Conservation (phyloP, 768 basidiomycete genomes). For the Tricholomella constricta region DNA sequence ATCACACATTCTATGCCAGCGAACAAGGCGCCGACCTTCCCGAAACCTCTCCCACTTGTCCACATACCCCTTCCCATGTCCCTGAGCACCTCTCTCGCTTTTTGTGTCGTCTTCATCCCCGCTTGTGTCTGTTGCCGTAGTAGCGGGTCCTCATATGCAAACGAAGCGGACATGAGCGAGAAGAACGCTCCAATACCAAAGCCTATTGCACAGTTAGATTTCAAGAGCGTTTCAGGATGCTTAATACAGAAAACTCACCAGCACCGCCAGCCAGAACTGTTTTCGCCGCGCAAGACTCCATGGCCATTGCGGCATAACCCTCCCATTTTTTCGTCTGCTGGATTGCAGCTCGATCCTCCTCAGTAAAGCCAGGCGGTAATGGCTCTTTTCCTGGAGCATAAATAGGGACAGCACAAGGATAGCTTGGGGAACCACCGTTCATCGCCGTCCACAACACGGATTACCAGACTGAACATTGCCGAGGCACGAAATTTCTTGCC, state of each 20-base stretch:
- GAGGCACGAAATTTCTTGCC: constrained; percentile 13
- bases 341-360: constrained; percentile 72
- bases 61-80: constrained; percentile 96
- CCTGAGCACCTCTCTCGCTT: constrained; percentile 82
- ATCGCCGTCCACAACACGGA: constrained; percentile 11
- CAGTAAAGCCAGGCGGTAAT: constrained; percentile 78
- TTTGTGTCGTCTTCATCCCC: constrained; percentile 66
- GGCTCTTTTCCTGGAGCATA: constrained; percentile 88
- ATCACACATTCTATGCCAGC: constrained; percentile 96
- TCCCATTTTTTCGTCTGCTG: constrained; percentile 80
- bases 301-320: constrained; percentile 63
- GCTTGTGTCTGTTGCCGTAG: constrained; percentile 63
- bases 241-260: constrained; percentile 52
- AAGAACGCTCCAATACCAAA: constrained; percentile 94
- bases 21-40: constrained; percentile 90
- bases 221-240: too few species aligned
- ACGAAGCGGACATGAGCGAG: constrained; percentile 93
- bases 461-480: neutral
- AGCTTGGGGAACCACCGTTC: constrained; percentile 18
- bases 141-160: constrained; percentile 93
- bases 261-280: constrained; percentile 77
- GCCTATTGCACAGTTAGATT: constrained; percentile 47
- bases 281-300: constrained; percentile 89
- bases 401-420: constrained; percentile 64
- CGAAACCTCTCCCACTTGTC: constrained; percentile 88